Base-by-base conservation (phyloP, 2,329 filamentous ascomycete genomes). In the Orbilia brochopaga region DNA sequence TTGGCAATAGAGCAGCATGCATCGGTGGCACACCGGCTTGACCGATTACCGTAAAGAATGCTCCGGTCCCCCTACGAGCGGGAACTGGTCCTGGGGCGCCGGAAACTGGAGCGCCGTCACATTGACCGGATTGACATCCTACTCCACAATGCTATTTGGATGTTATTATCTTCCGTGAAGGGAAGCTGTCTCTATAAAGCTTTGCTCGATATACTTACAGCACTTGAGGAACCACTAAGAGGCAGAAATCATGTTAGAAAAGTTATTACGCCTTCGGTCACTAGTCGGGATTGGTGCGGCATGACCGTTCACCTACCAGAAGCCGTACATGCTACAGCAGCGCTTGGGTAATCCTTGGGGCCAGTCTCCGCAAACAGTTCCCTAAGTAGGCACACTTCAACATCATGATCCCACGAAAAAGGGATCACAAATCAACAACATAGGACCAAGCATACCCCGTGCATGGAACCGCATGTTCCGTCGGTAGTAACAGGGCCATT, bases 11-110 rank as follows among this genome's bases (percentile, higher is more conserved):
- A 75, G 81, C 84, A 73, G 85, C 85, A 75, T 86, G 85, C 86
- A 87, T 87, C 15, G 82, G 85, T 44, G 85, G 85, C n/a, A 87
- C 85, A 74, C 86, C 86, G 58, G 84, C 84, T 65, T 82, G 79
- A 17, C 85, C 85, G 61, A 84, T 80, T 37, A 85, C 77, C 1
- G 78, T 78, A 74, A 86, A 82, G 37, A 78, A 78, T 32, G 83
- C 23, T 11, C 76, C 76, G n/a, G 50, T 40, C 2, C 74, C 75
- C 23, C 62, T 73, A 24, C 73, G 76, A 4, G 69, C 72, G 1
- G 75, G 56, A 19, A 52, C 83, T 35, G 81, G 80, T 53, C 81
- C 82, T 13, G 79, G 75, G 62, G 81, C 80, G 13, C 77, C 78
- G 32, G 83, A 82, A 46, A 83, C 82, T 21, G 83, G 80, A 61